phyloP scores from a whole-genome alignment of 306 rosid genomes.

The Lathyrus aphaca region DNA sequence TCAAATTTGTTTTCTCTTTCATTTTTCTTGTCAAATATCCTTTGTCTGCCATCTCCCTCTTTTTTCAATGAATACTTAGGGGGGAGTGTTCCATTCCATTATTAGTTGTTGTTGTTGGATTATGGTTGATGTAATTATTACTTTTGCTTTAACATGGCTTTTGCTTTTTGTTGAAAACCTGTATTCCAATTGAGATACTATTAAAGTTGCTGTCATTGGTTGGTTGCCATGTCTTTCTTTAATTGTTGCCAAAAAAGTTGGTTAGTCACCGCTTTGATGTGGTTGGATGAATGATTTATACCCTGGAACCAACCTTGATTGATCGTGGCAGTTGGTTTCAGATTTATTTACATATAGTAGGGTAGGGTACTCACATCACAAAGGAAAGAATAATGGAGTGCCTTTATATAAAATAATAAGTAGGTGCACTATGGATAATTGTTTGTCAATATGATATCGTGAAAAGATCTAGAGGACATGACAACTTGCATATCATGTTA shows the following conservation, averaged over 20 bases:
- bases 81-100: slow-evolving; percentile 45
- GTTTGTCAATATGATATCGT: not conserved
- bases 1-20: slow-evolving; percentile 41
- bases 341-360: slow-evolving; percentile 16
- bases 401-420: not conserved
- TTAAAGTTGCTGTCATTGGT: slow-evolving; percentile 39
- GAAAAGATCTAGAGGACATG: not conserved
- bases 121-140: slow-evolving; percentile 61
- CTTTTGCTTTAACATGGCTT: slow-evolving; percentile 46
- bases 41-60: slow-evolving; percentile 27
- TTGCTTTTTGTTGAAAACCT: slow-evolving; percentile 43
- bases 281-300: slow-evolving; percentile 35
- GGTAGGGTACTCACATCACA: not conserved
- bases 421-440: not conserved
- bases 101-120: slow-evolving; percentile 51
- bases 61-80: slow-evolving; percentile 35
- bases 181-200: slow-evolving; percentile 38
- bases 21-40: slow-evolving; percentile 14
- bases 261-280: slow-evolving; percentile 30
- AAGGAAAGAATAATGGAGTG: not conserved
- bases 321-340: slow-evolving; percentile 24
- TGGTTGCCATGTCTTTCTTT: slow-evolving; percentile 46
- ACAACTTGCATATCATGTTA: slow-evolving; percentile 1
- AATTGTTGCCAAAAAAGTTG: slow-evolving; percentile 39
- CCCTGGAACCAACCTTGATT: slow-evolving; percentile 40